Percentiles rank a stretch among this genome's conserved stretches.
phyloP scores from a whole-genome alignment of 78 protist species.

The Dictyostelium discoideum region DNA sequence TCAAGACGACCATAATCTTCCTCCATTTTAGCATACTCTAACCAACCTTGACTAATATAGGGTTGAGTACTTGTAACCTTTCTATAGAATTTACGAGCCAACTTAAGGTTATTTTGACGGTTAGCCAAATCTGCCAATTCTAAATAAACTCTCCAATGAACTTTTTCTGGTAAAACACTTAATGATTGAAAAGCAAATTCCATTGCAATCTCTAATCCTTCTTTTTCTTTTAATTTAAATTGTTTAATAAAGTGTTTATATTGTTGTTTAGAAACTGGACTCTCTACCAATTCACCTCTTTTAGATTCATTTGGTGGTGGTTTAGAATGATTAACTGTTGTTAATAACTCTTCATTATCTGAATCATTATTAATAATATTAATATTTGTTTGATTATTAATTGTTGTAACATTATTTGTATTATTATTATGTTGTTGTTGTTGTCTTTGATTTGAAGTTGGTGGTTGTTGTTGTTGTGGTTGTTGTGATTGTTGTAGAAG shows the following conservation, averaged over 20 bases:
- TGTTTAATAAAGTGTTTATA: conserved; percentile 68
- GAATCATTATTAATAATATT: conserved; percentile 1
- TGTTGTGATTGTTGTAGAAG: background rate
- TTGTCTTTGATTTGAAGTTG: background rate
- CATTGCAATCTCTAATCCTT: conserved; percentile 77
- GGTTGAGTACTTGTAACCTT: conserved; percentile 75
- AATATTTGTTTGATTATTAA: background rate
- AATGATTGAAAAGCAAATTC: conserved; percentile 57
- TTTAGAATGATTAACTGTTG: background rate
- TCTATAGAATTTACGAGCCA: conserved; percentile 80
- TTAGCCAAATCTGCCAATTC: conserved; percentile 90
- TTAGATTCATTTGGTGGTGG: conserved; percentile 48
- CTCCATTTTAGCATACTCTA: conserved; percentile 94
- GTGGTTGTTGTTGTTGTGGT: background rate
- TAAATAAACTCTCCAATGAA: conserved; percentile 86
- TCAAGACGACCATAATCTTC: conserved; percentile 89
- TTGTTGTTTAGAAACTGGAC: conserved; percentile 76
- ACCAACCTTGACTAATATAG: conserved; percentile 86
- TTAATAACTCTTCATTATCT: conserved; percentile 33
- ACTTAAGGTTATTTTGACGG: conserved; percentile 64
- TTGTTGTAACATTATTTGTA: background rate
- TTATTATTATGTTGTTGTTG: conserved; percentile 2
- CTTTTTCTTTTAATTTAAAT: conserved; percentile 66
- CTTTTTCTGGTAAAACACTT: conserved; percentile 53
- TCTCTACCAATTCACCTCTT: conserved; percentile 76